phyloP scores from a whole-genome alignment of 2,329 filamentous ascomycete species.

The Hymenoscyphus scutula region DNA sequence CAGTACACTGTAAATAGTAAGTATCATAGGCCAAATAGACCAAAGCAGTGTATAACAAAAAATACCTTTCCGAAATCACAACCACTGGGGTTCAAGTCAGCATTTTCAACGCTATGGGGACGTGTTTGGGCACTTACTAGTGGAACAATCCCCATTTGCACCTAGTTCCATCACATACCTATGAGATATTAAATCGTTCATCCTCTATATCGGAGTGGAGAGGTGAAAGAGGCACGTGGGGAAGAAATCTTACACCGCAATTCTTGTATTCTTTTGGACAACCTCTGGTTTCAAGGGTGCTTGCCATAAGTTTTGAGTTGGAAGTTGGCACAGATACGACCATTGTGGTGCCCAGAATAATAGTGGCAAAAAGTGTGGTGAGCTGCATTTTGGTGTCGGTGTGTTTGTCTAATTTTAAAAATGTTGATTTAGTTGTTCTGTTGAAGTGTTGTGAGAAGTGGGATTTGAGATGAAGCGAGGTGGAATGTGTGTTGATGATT shows the following conservation, averaged over 20 bases:
- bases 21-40: no score
- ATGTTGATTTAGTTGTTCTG: no score
- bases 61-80: not conserved
- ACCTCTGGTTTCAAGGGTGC: not conserved
- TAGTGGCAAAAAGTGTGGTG: not conserved
- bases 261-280: not conserved
- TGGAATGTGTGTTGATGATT: not conserved
- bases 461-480: not conserved
- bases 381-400: not conserved
- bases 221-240: no score
- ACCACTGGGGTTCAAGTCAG: not conserved
- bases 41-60: not conserved
- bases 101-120: not conserved
- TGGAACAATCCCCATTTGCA: not conserved
- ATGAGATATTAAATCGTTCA: not conserved
- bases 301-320: not conserved
- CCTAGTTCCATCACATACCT: not conserved
- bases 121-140: not conserved
- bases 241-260: not conserved
- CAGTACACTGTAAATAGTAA: not conserved
- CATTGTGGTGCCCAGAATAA: not conserved
- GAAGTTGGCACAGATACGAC: not conserved
- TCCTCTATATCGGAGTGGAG: no score
- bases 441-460: not conserved
- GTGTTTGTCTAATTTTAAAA: not conserved